phyloP scores from a whole-genome alignment of 2,329 filamentous ascomycete species.

The Didymosphaeria variabile region DNA sequence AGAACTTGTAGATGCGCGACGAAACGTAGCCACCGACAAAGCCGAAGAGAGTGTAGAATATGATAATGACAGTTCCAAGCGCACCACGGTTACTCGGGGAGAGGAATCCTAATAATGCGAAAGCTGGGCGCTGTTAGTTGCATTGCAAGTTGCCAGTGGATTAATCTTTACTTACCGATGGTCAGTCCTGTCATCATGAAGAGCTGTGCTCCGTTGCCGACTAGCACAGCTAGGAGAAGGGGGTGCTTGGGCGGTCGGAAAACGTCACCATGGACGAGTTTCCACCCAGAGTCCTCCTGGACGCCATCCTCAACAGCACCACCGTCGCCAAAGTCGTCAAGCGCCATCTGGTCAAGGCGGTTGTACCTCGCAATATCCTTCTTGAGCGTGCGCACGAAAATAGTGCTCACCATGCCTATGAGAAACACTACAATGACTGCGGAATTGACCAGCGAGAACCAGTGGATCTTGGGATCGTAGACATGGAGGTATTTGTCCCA shows the following conservation, averaged over 20 bases:
- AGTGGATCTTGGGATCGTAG: constrained; percentile 97
- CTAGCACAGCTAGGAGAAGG: constrained; percentile 83
- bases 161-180: constrained; percentile 64
- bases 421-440: constrained; percentile 94
- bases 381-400: constrained; percentile 84
- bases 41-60: constrained; percentile 92
- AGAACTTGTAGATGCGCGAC: constrained; percentile 90
- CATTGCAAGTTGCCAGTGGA: neutral
- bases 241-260: constrained; percentile 88
- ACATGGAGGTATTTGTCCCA: constrained; percentile 99
- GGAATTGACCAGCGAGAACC: constrained; percentile 97
- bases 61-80: constrained; percentile 88
- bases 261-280: constrained; percentile 95
- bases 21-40: constrained; percentile 93
- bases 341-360: constrained; percentile 85
- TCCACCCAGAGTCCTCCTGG: constrained; percentile 98
- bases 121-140: constrained; percentile 57
- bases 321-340: constrained; percentile 87
- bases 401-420: constrained; percentile 89
- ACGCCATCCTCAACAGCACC: constrained; percentile 85
- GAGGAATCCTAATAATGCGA: constrained; percentile 92
- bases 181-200: constrained; percentile 98
- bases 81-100: constrained; percentile 96
- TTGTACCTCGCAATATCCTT: constrained; percentile 99
- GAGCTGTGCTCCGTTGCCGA: constrained; percentile 93